Evolutionary conservation across 768 basidiomycete species (phyloP), one percentile per base, ranked within the genome.

Genomic region (Dentipellis fragilis): DNA sequence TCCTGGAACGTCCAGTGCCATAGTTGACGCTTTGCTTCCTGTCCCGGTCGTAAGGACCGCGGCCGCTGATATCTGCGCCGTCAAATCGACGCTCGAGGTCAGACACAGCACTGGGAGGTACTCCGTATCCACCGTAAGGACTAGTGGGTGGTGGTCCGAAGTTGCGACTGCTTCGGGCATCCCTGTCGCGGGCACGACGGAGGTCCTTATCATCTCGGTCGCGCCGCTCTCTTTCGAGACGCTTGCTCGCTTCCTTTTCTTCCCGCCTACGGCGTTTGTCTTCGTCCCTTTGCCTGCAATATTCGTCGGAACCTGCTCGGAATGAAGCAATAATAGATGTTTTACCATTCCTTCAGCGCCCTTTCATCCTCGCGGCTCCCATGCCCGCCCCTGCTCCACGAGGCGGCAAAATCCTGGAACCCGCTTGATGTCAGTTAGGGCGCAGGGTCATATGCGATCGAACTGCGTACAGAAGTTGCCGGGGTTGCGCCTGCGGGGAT

Each of bases 401-500:
- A 76, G 17, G 80, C 77, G 34, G 75, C 68, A 57, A 84, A 83
- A 21, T 84, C 80, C 85, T 87, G 51, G 55, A 54, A 17, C 49
- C 49, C 36, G 54, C 23, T 37, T 16, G 19, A 42, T 59, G 48
- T 11, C 22, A 42, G 29, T 54, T n/a, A 45, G 51, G 42, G 48
- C 48, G 39, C 45, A 29, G 16, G 21, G 57, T 45, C 40, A 45
- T 45, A 12, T 17, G 54, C 55, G 56, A 46, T 57, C 51, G 40
- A 19, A 51, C 12, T 10, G 67, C 76, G 63, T 54, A 84, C 86
- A 49, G 73, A 65, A 62, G 69, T 77, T 4, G 84, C 85, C 9
- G 81, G 81, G 53, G 73, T 77, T 23, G 83, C 82, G 4, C 81
- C 84, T 10, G 69, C 51, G 40, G 87, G 87, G 49, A 82, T 61